These are phyloP conservation scores for Musa troglodytarum DNA, from an alignment of 176 grass and related monocot genomes.

Conservation along the genomic window DNA sequence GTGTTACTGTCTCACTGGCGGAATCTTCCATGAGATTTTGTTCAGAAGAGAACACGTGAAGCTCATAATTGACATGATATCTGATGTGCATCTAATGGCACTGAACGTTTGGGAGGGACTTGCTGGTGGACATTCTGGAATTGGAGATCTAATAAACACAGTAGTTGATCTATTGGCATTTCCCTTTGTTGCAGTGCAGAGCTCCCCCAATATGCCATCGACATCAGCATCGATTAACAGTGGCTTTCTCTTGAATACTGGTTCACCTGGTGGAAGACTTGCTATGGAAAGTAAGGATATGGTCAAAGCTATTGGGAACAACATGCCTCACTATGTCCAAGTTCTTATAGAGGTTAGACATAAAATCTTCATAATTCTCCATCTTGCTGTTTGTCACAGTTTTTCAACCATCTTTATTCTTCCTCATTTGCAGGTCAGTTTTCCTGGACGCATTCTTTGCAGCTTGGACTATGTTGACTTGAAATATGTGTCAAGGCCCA, in stretches of 20 bases:
- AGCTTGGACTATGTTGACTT: conserved; percentile 61
- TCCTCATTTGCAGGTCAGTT: conserved; percentile 38
- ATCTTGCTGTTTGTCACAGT: conserved; percentile 1
- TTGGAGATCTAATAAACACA: conserved; percentile 69
- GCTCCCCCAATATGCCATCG: conserved; percentile 65
- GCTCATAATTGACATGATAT: conserved; percentile 55
- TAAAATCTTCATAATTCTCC: neutral
- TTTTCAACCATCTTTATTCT: conserved; percentile 19
- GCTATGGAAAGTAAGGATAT: conserved; percentile 69
- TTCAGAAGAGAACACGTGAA: conserved; percentile 65
- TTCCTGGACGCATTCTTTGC: conserved; percentile 56
- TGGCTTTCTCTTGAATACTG: conserved; percentile 77
- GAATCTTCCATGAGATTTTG: conserved; percentile 75
- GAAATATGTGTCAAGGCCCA: conserved; percentile 56
- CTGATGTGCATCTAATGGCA: conserved; percentile 55
- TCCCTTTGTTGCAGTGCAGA: conserved; percentile 90
- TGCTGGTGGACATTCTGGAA: conserved; percentile 68
- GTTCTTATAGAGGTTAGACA: conserved; percentile 58
- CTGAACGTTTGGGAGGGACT: conserved; percentile 65
- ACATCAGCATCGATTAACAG: conserved; percentile 81
- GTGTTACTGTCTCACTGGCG: conserved; percentile 62
- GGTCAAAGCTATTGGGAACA: conserved; percentile 61
- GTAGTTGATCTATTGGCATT: conserved; percentile 91
- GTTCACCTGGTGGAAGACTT: conserved; percentile 66
- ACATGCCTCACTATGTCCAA: conserved; percentile 70